Evolutionary conservation across 1,284 basidiomycete genomes (phyloP), one percentile per base, ranked within the genome.

Genomic region (Phellinidium pouzarii): DNA sequence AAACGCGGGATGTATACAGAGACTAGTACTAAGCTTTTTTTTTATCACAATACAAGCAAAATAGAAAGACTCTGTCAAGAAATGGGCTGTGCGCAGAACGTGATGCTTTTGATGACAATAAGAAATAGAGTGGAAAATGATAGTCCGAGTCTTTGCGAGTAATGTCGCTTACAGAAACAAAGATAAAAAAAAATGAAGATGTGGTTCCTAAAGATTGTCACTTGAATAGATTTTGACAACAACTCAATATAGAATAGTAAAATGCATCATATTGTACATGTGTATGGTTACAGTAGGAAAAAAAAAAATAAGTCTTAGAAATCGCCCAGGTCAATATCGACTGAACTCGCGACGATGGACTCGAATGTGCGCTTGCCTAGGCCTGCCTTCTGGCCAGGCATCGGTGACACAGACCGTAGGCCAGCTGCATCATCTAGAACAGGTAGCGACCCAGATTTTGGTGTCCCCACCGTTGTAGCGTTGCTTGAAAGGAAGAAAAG

Each of bases 281-380:
- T 45, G 44, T 31, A 45, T 22, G 11, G 17, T 23, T 12, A 45
- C 26, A 45, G 44, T 14, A 29, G 17, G 14, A 12, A 29, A 45
- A 41, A 8, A 12, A 41, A 49, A 40, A 29, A 23, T 4, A 19
- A 8, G 41, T 25, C 50, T 48, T 43, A 89, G 66, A 89, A 89
- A 66, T 89, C 86, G 42, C 86, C 87, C 34, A 89, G 71, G 64
- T 89, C 86, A 55, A 89, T 75, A 58, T 89, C 86, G 59, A 89
- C 76, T 22, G 74, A 74, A 51, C 84, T 78, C 58, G 87, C 74
- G 40, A 87, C 65, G 17, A 75, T 70, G 7, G 76, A 71, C 62
- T 82, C 78, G 48, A 84, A 74, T 44, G 75, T 73, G 40, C 54
- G 58, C 63, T 76, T 76, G 48, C 63, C 62, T 19, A 63, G 67